phyloP scores from a whole-genome alignment of 768 basidiomycete genomes.

The Dioszegia crocea region DNA sequence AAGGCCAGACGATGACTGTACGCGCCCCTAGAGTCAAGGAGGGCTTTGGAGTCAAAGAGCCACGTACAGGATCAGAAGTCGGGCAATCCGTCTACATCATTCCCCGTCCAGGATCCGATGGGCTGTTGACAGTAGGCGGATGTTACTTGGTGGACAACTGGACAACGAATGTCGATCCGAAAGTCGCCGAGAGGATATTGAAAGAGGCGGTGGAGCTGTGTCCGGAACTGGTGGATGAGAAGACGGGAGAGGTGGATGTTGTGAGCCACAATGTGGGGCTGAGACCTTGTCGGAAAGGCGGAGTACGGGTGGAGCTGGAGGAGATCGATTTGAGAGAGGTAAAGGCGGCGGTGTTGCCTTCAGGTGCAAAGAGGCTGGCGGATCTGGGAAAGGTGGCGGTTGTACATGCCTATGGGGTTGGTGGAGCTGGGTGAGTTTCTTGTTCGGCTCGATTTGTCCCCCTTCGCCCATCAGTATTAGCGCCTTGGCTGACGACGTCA shows the following conservation, averaged over 20 bases:
- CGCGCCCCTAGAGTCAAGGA: slow-evolving; percentile 62
- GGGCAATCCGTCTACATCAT: slow-evolving; percentile 56
- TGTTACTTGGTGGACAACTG: slow-evolving; percentile 54
- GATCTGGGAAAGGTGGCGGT: slow-evolving; percentile 45
- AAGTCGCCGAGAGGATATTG: slow-evolving; percentile 54
- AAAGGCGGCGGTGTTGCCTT: background rate
- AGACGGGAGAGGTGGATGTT: slow-evolving; percentile 53
- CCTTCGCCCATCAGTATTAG: no score
- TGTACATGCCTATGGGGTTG: slow-evolving; percentile 63
- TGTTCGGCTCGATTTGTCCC: no score
- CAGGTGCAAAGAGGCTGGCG: background rate
- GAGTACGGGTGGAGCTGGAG: slow-evolving; percentile 60
- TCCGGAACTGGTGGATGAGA: slow-evolving; percentile 46
- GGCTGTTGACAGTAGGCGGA: slow-evolving; percentile 59
- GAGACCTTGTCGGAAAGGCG: slow-evolving; percentile 58
- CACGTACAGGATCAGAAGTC: background rate
- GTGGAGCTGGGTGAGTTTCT: slow-evolving; percentile 42
- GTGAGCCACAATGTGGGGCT: slow-evolving; percentile 61
- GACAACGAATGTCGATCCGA: slow-evolving; percentile 57
- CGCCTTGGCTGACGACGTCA: slow-evolving; percentile 7
- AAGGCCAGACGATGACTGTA: slow-evolving; percentile 78
- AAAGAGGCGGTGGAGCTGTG: slow-evolving; percentile 51
- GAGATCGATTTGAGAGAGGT: slow-evolving; percentile 32
- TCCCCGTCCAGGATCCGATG: slow-evolving; percentile 55
- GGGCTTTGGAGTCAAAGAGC: slow-evolving; percentile 16